Base-by-base conservation (phyloP, 2,329 filamentous ascomycete species). In the Colletotrichum euphorbiae region DNA sequence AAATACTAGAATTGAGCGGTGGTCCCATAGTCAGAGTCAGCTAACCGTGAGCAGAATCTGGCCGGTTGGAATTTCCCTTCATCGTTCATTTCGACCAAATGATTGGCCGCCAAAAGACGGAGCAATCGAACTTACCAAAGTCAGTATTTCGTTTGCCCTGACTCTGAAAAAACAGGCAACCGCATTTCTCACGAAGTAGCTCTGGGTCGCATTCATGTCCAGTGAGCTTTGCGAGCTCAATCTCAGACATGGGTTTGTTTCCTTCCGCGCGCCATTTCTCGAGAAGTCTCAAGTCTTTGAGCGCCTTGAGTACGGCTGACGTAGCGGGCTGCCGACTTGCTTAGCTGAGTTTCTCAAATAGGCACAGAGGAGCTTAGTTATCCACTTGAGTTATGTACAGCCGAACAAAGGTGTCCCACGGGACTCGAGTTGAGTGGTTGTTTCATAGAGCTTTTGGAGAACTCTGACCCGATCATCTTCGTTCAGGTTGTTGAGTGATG, bases 361-460 rank as follows among this genome's bases (percentile, higher is more conserved):
- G n/a, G 15, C 3, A 51, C 9, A 2, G 21, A 9, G 2, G 6
- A 8, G 8, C 24, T 31, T 3, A 3, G 8, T 33, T 33, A 17
- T 48, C 19, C 61, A 40, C 62, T 21, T 55, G 7, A n/a, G 19
- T 55, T 8, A 50, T 6, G 17, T 45, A 66, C 4, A 66, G 6
- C 9, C 62, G 31, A 12, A 55, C 11, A 17, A 55, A 48, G 3
- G 62, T 66, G 9, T 62, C 62, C 62, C 62, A 62, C 8, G 62
- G 62, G 62, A 54, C 17, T 66, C 62, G 4, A 62, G 31, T 5
- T 54, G 54, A 6, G 9, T 38, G 3, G 33, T 45, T 4, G 61
- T 38, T 9, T 66, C 62, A 17, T 62, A 55, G 8, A 62, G 40
- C 33, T 54, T 54, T 21, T 48, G 21, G 2, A 62, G 57, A 4